Conservation (phyloP, 129 eudicot species). For the Chrysanthemum seticuspe region DNA sequence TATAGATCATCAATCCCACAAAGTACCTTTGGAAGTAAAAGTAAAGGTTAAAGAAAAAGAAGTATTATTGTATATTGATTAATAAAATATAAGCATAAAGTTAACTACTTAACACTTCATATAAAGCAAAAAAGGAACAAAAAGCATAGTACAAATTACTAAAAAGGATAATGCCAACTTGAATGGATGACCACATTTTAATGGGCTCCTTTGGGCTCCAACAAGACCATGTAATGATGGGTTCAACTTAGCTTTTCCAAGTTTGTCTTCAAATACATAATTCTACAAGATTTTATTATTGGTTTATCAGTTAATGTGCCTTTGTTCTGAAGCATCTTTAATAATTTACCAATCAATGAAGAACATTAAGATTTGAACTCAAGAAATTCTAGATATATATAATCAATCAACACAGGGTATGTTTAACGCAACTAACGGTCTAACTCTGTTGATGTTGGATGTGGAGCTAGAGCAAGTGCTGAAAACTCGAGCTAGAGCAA, state of each 20-base stretch:
- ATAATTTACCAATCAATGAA: too few species aligned
- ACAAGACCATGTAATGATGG: constrained; percentile 47
- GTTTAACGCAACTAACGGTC: too few species aligned
- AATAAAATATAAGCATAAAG: neutral
- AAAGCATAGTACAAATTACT: constrained; percentile 9
- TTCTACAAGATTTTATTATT: constrained; percentile 7
- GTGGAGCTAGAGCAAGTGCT: too few species aligned
- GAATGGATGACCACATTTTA: constrained; percentile 37
- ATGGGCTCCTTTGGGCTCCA: constrained; percentile 45
- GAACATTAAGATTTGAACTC: too few species aligned
- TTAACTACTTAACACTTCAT: constrained; percentile 3
- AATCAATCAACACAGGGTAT: too few species aligned
- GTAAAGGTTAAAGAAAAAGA: constrained; percentile 17
- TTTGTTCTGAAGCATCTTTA: too few species aligned
- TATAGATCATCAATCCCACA: constrained; percentile 19
- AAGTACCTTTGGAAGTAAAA: constrained; percentile 19
- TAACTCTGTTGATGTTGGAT: too few species aligned
- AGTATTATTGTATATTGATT: neutral
- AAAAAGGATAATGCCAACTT: constrained; percentile 10
- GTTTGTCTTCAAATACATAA: constrained; percentile 19
- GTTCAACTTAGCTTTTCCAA: constrained; percentile 36
- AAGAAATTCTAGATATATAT: too few species aligned
- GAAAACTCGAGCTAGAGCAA: too few species aligned
- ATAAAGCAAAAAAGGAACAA: constrained; percentile 22
- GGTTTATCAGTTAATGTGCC: neutral